These are phyloP conservation scores for Camellia sinensis DNA, from an alignment of 148 eudicot genomes.

Conservation along the genomic window DNA sequence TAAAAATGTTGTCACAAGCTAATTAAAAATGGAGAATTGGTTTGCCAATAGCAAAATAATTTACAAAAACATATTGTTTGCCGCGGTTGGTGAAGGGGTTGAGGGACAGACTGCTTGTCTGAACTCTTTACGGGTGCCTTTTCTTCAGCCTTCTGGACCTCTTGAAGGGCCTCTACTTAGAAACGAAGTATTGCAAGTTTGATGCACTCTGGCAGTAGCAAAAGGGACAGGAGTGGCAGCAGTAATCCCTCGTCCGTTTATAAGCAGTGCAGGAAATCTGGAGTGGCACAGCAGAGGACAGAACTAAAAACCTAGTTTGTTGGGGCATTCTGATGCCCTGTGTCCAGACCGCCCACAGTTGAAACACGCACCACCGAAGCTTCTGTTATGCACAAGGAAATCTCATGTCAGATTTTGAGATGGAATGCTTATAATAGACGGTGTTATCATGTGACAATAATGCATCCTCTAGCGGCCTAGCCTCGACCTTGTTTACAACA, in stretches of 20 bases:
- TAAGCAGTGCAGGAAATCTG: slow-evolving; percentile 5
- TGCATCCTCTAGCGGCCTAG: neutral
- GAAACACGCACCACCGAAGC: slow-evolving; percentile 92
- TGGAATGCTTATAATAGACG: neutral
- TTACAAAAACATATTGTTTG: neutral
- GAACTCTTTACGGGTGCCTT: neutral
- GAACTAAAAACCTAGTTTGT: slow-evolving; percentile 45
- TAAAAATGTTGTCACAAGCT: too few relatives aligned
- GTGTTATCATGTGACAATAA: neutral
- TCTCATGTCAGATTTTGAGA: neutral
- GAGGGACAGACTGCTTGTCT: slow-evolving; percentile 1
- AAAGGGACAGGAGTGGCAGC: neutral
- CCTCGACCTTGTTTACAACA: neutral
- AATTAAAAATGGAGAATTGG: neutral
- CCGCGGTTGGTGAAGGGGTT: neutral
- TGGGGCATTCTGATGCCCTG: slow-evolving; percentile 90
- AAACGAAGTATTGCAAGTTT: neutral
- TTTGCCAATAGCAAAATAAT: slow-evolving; percentile 7
- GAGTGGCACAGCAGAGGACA: neutral
- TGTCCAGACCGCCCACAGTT: slow-evolving; percentile 87
- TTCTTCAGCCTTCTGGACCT: slow-evolving; percentile 9
- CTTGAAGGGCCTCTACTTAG: neutral
- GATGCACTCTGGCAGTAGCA: slow-evolving; percentile 7
- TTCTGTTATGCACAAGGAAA: slow-evolving; percentile 35
- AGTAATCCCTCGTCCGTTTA: slow-evolving; percentile 6